Base-by-base conservation (phyloP, 805 yeast species). In the Henningerozyma blattae region DNA sequence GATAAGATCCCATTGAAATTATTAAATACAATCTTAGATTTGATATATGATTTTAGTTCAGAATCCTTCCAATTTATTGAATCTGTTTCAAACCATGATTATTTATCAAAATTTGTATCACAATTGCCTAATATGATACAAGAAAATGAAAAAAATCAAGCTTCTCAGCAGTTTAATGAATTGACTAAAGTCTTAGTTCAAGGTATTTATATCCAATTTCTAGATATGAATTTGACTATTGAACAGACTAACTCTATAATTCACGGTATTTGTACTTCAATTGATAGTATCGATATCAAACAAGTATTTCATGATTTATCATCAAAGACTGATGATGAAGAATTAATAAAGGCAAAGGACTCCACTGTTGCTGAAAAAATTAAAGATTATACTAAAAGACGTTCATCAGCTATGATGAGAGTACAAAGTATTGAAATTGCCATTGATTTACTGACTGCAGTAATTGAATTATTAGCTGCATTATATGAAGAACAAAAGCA, bases 371-470 rank as follows among this genome's bases (percentile, higher is more conserved):
- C 52, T 7, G 41, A 45, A 18, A 53, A 49, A 36, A 42, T 60
- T 9, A 60, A 55, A 30, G 54, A 58, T 18, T 59, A 58, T 28
- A 53, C 67, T 3, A 62, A 61, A 18, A 62, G 59, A 29, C 64
- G 69, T 35, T 48, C 56, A 6, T 49, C 48, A 12, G 72, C 81
- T 3, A 67, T 69, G 41, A 57, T 67, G 29, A 67, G 70, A 32
- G 56, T 80, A 32, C 77, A 77, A 42, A 66, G 81, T 4, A 59
- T 81, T 16, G 94, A 84, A 45, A 65, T 78, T 1, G 64, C 80
- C 0, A 57, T 87, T 16, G 97, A 89, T 52, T 54, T 89, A 22
- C 62, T 84, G 17, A 74, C 95, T 1, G 80, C 87, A 1, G 62
- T 77, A 5, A 68, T 80, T 44, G 95, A 86, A 52, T 56, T 62